phyloP scores from a whole-genome alignment of 1,139 yeast species.

The Saccharomyces hybrid region DNA sequence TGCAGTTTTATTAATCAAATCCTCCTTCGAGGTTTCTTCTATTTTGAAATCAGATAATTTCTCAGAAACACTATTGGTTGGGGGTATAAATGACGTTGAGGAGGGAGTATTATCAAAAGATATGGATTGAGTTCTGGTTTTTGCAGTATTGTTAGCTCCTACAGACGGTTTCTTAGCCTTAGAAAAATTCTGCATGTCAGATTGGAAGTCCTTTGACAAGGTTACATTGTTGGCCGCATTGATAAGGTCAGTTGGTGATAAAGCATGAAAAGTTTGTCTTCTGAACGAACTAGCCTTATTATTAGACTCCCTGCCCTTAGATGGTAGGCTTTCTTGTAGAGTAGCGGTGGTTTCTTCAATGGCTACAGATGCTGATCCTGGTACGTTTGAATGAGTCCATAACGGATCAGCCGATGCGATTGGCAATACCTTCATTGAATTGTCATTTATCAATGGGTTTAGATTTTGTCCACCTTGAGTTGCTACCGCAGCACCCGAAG shows the following conservation, averaged over 20 bases:
- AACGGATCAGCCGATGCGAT: slow-evolving; percentile 12
- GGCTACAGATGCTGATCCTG: slow-evolving; percentile 3
- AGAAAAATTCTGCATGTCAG: background rate
- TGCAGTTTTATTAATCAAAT: slow-evolving; percentile 3
- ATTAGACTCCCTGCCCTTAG: slow-evolving; percentile 11
- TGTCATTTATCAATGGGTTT: slow-evolving; percentile 1
- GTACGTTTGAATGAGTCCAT: slow-evolving; percentile 9
- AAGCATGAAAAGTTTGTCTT: slow-evolving; percentile 37
- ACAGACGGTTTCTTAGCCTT: slow-evolving; percentile 1
- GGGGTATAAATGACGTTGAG: slow-evolving; percentile 12
- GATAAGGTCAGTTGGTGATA: slow-evolving; percentile 34
- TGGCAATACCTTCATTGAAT: background rate
- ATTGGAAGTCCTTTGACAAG: background rate
- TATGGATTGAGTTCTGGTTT: slow-evolving; percentile 26
- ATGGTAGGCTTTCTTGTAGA: slow-evolving; percentile 7
- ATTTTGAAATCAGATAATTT: slow-evolving; percentile 2
- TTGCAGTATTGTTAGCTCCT: slow-evolving; percentile 6
- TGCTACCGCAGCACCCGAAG: slow-evolving; percentile 2
- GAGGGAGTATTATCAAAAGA: slow-evolving; percentile 20
- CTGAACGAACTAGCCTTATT: slow-evolving; percentile 20
- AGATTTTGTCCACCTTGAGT: background rate
- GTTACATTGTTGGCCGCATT: slow-evolving; percentile 15
- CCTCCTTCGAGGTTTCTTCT: slow-evolving; percentile 3
- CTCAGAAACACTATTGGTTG: slow-evolving; percentile 3
- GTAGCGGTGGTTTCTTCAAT: slow-evolving; percentile 7